A percentile compares a stretch with the other conserved stretches of the same genome.
Evolutionary conservation across 2,329 filamentous ascomycete species (phyloP).

Genomic region (Dactylellina leptospora): DNA sequence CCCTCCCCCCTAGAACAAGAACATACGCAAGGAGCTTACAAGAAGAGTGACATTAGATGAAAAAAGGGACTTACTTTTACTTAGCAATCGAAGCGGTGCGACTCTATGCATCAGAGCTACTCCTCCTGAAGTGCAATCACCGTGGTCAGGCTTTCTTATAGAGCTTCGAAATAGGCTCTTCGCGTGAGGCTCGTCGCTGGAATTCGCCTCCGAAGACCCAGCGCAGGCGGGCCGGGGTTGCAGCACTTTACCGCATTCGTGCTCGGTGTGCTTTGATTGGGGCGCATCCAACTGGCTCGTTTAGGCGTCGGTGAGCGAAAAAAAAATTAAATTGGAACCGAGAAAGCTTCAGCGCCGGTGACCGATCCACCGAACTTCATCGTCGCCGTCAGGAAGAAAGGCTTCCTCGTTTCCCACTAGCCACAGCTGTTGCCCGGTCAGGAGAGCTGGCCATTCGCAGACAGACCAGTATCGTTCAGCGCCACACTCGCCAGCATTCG

Average conservation of each 20-base stretch:
- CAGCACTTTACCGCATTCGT: background rate
- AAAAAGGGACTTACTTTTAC: conserved; percentile 41
- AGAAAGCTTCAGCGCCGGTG: conserved; percentile 45
- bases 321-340: conserved; percentile 37
- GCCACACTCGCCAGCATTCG: conserved; percentile 15
- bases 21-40: background rate
- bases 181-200: conserved; percentile 10
- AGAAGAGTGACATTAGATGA: background rate
- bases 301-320: background rate
- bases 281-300: conserved; percentile 4
- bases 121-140: background rate
- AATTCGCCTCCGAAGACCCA: conserved; percentile 17
- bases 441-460: background rate
- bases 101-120: conserved; percentile 31
- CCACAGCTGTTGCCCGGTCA: conserved; percentile 11
- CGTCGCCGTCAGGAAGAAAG: no score
- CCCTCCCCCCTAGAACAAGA: no score
- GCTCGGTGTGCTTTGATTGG: conserved; percentile 8
- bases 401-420: conserved; percentile 7
- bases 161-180: background rate
- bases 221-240: conserved; percentile 8
- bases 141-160: background rate
- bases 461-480: background rate
- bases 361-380: conserved; percentile 49
- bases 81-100: conserved; percentile 44